Evolutionary conservation across 495 filamentous ascomycete genomes (phyloP).

Genomic region (Neurospora sp.): DNA sequence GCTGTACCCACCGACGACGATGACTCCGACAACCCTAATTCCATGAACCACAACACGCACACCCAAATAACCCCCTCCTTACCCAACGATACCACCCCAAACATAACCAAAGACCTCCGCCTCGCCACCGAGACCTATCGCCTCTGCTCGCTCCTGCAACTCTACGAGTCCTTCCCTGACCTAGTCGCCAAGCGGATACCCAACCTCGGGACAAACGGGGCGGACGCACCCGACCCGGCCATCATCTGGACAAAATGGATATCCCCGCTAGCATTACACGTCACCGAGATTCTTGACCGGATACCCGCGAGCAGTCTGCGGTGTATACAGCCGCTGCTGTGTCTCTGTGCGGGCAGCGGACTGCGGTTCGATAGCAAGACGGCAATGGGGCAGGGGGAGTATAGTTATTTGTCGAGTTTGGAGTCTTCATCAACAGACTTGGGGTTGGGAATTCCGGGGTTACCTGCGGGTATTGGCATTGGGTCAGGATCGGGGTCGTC

Average conservation of each 20-base stretch:
- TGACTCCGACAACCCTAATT: not conserved
- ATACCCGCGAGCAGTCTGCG: constrained; percentile 14
- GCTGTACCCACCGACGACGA: constrained; percentile 2
- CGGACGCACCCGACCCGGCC: not conserved
- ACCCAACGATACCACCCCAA: not conserved
- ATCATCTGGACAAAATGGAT: constrained; percentile 19
- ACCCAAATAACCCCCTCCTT: not conserved
- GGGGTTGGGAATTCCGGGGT: not conserved
- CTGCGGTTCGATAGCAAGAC: constrained; percentile 20
- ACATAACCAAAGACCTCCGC: constrained; percentile 4
- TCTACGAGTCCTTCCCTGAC: constrained; percentile 25
- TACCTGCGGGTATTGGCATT: not conserved
- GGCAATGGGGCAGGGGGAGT: constrained; percentile 5
- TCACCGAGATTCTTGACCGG: constrained; percentile 14
- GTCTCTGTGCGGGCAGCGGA: constrained; percentile 24
- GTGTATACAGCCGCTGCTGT: constrained; percentile 25
- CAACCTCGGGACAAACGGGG: not conserved
- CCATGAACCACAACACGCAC: not conserved
- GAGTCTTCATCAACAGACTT: not conserved
- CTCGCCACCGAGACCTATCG: constrained; percentile 23
- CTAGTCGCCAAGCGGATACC: constrained; percentile 16
- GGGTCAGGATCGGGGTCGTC: not conserved
- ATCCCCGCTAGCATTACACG: constrained; percentile 16
- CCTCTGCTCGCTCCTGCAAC: constrained; percentile 20
- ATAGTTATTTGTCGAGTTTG: constrained; percentile 10